Evolutionary conservation across 208 protist genomes (phyloP), one percentile per base, ranked within the genome.

Genomic region (Acanthamoeba lugdunensis): DNA sequence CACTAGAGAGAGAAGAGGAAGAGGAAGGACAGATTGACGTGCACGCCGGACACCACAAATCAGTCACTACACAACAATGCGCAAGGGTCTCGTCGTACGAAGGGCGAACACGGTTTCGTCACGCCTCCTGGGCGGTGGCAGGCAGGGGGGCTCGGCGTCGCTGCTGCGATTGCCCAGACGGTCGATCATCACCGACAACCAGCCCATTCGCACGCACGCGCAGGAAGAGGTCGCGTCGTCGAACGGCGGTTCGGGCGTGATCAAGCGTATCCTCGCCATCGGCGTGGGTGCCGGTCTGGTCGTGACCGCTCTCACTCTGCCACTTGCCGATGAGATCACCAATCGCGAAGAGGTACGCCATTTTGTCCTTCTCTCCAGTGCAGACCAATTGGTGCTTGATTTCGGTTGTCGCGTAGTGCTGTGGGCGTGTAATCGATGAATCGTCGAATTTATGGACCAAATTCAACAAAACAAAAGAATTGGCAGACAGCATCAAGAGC

Each of bases 151-250:
- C 58, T 65, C 58, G 58, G 58, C 58, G 23, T 65, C 58, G 58
- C 58, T 71, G 65, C 14, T 71, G 65, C 65, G 65, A 11, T 4
- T 71, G 23, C 28, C 81, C n/a, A 23, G 48, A 9, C n/a, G 54
- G 9, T 89, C 56, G 54, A 58, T 89, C 81, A 58, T 67, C 81
- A 89, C 54, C n/a, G 81, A 67, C 81, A 58, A 89, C 54, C 81
- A 58, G 81, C 81, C 81, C 41, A 37, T 67, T n/a, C 81, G 56
- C 1, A 69, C 54, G 41, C 81, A 89, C 50, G 54, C 9, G n/a
- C n/a, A 37, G 13, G n/a, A 82, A 28, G 73, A 82, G 41, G 73
- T 25, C 73, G 37, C 23, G 6, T n/a, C 73, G 8, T 16, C 41
- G 21, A 82, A 3, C 11, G 21, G n/a, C 9, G 23, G 41, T 6